Base-by-base conservation (phyloP, 1,139 yeast genomes). In the Tardiomyces blankii region DNA sequence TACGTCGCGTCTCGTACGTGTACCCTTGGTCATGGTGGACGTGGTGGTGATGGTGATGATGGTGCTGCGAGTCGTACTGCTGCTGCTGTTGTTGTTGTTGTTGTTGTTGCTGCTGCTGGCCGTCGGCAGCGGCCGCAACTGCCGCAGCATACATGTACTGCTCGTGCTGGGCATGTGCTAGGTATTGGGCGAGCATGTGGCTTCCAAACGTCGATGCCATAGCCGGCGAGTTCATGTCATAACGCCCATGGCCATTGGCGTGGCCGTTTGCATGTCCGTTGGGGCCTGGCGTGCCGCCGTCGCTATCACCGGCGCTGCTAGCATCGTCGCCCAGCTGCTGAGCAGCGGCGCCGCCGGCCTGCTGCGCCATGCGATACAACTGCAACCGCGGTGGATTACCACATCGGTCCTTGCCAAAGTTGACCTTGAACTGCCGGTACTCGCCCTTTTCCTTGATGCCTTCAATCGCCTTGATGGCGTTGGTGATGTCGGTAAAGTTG, bases 401-500 rank as follows among this genome's bases (percentile, higher is more conserved):
- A 66, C 97, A 91, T 58, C 98, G 75, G 64, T 88, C 96, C 63
- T 91, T 91, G 48, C 97, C 97, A 64, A 82, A 88, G 55, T 84
- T 80, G 52, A 88, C 81, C 58, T 81, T 83, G 54, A 83, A 73
- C 51, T 64, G 66, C 50, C 63, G 67, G 63, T 70, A 77, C 30
- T 66, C 68, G 3, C 67, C 68, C 50, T 72, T 71, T 41, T 69
- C 68, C 51, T 77, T 77, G 52, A 80, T 75, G 53, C 79, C 78
- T 47, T 78, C 80, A 54, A 89, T 82, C 2, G 95, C 96, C 49
- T 81, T 77, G 55, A 89, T 85, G 5, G 96, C 95, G 57, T 83
- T 81, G 44, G 83, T 77, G 55, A 91, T 86, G 62, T 86, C 83
- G 41, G 93, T 84, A 60, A 87, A 91, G 63, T 91, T 91, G 49